phyloP scores from a whole-genome alignment of 495 filamentous ascomycete genomes.

The Glutinoglossum americanum region DNA sequence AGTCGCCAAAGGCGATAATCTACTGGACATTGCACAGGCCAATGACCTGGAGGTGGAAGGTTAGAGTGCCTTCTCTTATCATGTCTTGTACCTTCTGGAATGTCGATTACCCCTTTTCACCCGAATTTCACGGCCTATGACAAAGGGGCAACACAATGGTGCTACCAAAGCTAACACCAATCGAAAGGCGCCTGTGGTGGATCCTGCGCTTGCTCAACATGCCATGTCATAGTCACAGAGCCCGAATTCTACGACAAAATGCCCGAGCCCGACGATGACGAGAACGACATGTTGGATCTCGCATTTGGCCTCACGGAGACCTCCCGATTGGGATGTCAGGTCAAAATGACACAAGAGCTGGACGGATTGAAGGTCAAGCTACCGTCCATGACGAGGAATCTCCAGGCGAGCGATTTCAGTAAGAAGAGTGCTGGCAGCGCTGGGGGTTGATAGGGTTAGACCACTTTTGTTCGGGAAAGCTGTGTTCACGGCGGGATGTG shows the following conservation, averaged over 20 bases:
- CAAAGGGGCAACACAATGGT: background rate
- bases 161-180: background rate
- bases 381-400: constrained; percentile 83
- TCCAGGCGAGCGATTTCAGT: constrained; percentile 84
- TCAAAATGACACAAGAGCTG: constrained; percentile 71
- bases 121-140: background rate
- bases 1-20: constrained; percentile 69
- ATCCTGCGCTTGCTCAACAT: constrained; percentile 90
- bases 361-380: constrained; percentile 69
- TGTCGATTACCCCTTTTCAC: background rate
- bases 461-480: no score
- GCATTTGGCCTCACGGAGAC: constrained; percentile 95
- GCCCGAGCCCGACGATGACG: constrained; percentile 82
- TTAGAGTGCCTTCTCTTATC: constrained; percentile 9
- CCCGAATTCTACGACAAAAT: constrained; percentile 76
- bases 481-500: background rate
- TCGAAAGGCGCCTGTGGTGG: constrained; percentile 67
- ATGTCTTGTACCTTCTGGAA: background rate
- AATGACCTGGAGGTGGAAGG: constrained; percentile 97
- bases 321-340: constrained; percentile 85
- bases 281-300: constrained; percentile 97
- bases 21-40: constrained; percentile 83
- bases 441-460: background rate
- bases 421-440: constrained; percentile 17
- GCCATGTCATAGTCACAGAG: constrained; percentile 81